phyloP scores from a whole-genome alignment of 805 yeast genomes.

The Wickerhamiella spandovensis region DNA sequence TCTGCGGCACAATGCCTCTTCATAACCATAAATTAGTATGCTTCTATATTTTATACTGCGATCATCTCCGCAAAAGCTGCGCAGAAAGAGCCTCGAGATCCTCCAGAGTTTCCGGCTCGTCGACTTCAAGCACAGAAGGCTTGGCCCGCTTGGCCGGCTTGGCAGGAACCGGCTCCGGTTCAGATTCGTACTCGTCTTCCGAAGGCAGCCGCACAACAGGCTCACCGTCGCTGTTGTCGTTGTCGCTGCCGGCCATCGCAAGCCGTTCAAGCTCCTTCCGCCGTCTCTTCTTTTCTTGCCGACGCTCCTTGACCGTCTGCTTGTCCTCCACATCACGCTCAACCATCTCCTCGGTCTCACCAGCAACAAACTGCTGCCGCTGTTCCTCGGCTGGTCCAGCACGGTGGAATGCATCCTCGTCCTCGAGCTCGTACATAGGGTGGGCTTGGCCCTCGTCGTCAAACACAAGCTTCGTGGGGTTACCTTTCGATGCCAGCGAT shows the following conservation, averaged over 20 bases:
- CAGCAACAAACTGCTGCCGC: constrained; percentile 49
- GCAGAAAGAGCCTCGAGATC: constrained; percentile 64
- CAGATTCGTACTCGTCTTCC: constrained; percentile 10
- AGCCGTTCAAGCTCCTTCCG: constrained; percentile 69
- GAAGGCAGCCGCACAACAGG: constrained; percentile 11
- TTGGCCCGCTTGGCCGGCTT: constrained; percentile 16
- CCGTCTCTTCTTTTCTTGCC: constrained; percentile 76
- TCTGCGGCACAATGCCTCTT: too few species aligned
- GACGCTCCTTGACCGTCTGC: constrained; percentile 57
- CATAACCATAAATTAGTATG: too few species aligned
- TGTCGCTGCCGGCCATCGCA: constrained; percentile 26
- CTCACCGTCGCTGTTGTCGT: constrained; percentile 15
- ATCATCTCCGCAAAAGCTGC: constrained; percentile 13
- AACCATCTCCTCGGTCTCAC: constrained; percentile 58
- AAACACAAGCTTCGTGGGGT: constrained; percentile 66
- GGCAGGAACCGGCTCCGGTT: constrained; percentile 18
- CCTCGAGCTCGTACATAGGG: constrained; percentile 79
- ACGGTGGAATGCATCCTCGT: constrained; percentile 71
- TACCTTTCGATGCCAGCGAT: constrained; percentile 42
- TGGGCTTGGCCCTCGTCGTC: constrained; percentile 94
- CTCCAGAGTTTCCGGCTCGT: constrained; percentile 80
- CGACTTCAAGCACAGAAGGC: constrained; percentile 49
- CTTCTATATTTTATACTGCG: too few species aligned
- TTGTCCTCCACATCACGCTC: constrained; percentile 69
- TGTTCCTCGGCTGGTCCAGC: constrained; percentile 56